Evolutionary conservation across 768 basidiomycete genomes (phyloP), one percentile per base, ranked within the genome.

Genomic region (Phaeolepiota aurea): DNA sequence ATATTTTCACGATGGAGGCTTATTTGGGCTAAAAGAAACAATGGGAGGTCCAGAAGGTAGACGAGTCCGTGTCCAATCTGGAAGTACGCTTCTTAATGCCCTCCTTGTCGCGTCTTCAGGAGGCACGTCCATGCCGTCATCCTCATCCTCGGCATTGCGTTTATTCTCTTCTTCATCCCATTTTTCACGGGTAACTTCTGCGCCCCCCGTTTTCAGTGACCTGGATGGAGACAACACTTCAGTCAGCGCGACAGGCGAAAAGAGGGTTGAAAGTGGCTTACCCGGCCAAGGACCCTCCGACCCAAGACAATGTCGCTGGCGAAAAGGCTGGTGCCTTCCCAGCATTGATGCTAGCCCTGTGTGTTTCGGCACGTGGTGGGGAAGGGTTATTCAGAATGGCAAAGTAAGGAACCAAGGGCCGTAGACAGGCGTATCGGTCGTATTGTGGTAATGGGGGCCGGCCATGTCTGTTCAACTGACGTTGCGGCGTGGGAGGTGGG

Each of bases 241-340:
- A n/a, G n/a, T n/a, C n/a, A n/a, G n/a, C n/a, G n/a, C n/a, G n/a
- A n/a, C n/a, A n/a, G n/a, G n/a, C n/a, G n/a, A n/a, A n/a, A n/a
- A n/a, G n/a, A n/a, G n/a, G n/a, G n/a, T 21, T 31, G 37, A n/a
- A 19, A 9, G 23, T 23, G 21, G 71, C 80, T 47, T 59, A 91
- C 84, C 93, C 94, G 2, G 92, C 89, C 14, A 98, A 56, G 15
- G 88, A 91, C 0, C 90, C 94, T 3, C 94, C 94, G 9, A 99
- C 79, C 94, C 94, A 99, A 0, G 83, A 73, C 62, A 93, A 68
- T 22, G 79, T 69, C 1, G 81, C 78, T 1, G 91, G 85, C 3
- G 81, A 65, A 62, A 94, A 97, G 0, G 87, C 84, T 0, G 94
- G 93, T 0, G 90, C 91, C 49, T 78, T 84, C 1, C 91, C 93